Conservation (phyloP, 306 rosid species). For the Medicago ruthenica region DNA sequence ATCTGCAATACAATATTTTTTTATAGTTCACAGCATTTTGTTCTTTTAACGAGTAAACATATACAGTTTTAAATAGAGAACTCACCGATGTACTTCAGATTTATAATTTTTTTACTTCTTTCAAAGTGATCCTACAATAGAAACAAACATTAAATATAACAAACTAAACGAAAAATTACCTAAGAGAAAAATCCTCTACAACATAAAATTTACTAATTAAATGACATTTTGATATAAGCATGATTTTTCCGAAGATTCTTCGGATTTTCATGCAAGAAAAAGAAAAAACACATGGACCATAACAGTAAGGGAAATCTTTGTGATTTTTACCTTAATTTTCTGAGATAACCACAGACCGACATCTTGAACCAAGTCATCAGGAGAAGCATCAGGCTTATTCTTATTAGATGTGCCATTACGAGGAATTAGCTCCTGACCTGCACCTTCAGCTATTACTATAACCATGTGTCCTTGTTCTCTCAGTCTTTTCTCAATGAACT, state of each 20-base stretch:
- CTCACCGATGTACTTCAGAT: conserved; percentile 77
- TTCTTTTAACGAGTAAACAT: not conserved
- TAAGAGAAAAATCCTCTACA: not conserved
- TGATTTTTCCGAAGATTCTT: not conserved
- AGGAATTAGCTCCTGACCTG: conserved; percentile 66
- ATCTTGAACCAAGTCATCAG: conserved; percentile 58
- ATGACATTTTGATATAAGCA: not conserved
- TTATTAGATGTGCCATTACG: conserved; percentile 30
- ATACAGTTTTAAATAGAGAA: not conserved
- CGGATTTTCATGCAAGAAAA: conserved; percentile 8
- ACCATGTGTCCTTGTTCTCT: conserved; percentile 81
- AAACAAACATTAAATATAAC: conserved; percentile 8
- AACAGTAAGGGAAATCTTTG: conserved; percentile 1
- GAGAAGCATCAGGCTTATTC: conserved; percentile 59
- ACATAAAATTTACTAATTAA: conserved; percentile 7
- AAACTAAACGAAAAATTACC: not conserved
- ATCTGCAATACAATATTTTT: conserved; percentile 49
- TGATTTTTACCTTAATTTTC: conserved; percentile 60
- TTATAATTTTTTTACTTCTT: conserved; percentile 50
- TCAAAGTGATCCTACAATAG: conserved; percentile 66
- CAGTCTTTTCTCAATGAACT: conserved; percentile 61
- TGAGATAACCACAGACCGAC: conserved; percentile 77
- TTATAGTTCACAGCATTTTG: conserved; percentile 19
- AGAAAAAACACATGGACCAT: not conserved
- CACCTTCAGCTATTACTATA: conserved; percentile 83